A percentile compares a stretch with the other conserved stretches of the same genome.
Evolutionary conservation across 108 stramenopile genomes (phyloP).

Genomic region (Pseudonitzschia multiseries): DNA sequence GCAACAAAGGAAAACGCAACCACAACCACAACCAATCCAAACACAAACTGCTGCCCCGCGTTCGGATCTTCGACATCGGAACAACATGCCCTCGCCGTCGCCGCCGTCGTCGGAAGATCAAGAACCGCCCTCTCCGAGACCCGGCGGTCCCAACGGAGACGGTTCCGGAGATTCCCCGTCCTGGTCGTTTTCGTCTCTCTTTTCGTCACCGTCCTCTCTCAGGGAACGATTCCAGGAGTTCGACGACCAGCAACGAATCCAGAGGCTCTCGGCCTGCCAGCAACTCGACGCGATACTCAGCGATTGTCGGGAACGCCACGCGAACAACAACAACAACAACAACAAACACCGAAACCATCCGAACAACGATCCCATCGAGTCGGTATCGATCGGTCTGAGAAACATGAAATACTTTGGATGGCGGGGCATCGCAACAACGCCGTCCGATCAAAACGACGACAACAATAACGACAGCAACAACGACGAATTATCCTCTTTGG

Average conservation of each 20-base stretch:
- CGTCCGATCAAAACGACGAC: not conserved
- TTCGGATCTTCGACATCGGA: too few relatives aligned
- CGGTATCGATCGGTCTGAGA: conserved; percentile 32
- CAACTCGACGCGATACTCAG: conserved; percentile 25
- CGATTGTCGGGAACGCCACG: conserved; percentile 25
- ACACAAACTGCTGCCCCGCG: too few relatives aligned
- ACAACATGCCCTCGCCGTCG: not conserved
- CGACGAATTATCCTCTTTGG: not conserved
- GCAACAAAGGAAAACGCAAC: too few relatives aligned
- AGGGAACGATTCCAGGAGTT: conserved; percentile 14
- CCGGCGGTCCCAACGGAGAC: not conserved
- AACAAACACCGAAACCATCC: not conserved
- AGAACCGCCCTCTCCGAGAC: not conserved
- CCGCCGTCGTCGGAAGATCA: too few relatives aligned
- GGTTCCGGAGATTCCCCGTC: not conserved
- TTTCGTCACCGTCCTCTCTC: not conserved
- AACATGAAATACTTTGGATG: conserved; percentile 50
- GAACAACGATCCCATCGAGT: conserved; percentile 21
- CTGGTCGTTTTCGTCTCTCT: conserved; percentile 1
- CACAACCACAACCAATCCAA: too few relatives aligned
- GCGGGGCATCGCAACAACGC: conserved; percentile 24
- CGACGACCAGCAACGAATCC: conserved; percentile 43
- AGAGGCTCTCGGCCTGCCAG: conserved; percentile 36
- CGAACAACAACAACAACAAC: not conserved
- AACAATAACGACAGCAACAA: not conserved